A percentile compares a stretch with the other conserved stretches of the same genome.
phyloP scores from a whole-genome alignment of 805 yeast species.

The Metschnikowia reukaufii region DNA sequence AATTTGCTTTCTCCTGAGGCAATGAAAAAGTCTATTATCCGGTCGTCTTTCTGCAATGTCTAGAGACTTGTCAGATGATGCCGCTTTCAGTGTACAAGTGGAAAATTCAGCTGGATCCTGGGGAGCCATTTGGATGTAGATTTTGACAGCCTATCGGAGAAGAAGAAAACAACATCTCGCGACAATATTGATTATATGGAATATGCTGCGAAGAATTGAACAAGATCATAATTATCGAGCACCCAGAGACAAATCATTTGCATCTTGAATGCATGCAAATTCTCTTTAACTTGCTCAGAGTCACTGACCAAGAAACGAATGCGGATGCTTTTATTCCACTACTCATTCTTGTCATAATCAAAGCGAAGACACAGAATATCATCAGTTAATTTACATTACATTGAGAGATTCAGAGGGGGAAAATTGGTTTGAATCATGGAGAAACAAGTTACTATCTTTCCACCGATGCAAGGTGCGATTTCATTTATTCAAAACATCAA shows the following conservation, averaged over 20 bases:
- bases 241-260: slow-evolving; percentile 95
- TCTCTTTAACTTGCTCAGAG: slow-evolving; percentile 81
- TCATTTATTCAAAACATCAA: slow-evolving; percentile 69
- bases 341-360: slow-evolving; percentile 73
- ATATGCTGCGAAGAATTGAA: slow-evolving; percentile 70
- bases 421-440: slow-evolving; percentile 69
- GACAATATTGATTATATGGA: slow-evolving; percentile 45
- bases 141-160: slow-evolving; percentile 41
- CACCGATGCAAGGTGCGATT: slow-evolving; percentile 86
- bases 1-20: slow-evolving; percentile 77
- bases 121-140: slow-evolving; percentile 78
- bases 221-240: slow-evolving; percentile 81
- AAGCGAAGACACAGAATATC: slow-evolving; percentile 63
- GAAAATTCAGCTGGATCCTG: slow-evolving; percentile 67
- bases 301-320: slow-evolving; percentile 65
- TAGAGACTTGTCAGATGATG: slow-evolving; percentile 65
- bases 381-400: slow-evolving; percentile 78
- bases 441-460: slow-evolving; percentile 91
- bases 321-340: slow-evolving; percentile 96
- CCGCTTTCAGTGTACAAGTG: slow-evolving; percentile 48
- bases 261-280: slow-evolving; percentile 86
- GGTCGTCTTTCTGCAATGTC: slow-evolving; percentile 34
- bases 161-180: slow-evolving; percentile 17
- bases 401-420: slow-evolving; percentile 80
- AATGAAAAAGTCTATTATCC: slow-evolving; percentile 25